Evolutionary conservation across 306 rosid species (phyloP).

Genomic region (Pyrus pyrifolia): DNA sequence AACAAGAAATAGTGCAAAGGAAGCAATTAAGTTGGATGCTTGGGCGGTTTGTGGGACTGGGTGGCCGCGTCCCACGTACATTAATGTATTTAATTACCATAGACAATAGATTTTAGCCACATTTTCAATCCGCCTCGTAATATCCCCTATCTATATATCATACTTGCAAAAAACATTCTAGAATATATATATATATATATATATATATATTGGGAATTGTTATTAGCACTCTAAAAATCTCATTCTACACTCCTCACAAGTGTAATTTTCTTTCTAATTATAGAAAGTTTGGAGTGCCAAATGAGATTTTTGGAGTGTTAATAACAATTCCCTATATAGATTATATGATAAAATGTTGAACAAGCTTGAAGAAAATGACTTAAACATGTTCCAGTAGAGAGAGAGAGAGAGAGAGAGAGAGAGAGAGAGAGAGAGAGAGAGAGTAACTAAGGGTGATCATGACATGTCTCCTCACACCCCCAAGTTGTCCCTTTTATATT

Average conservation of each 20-base stretch:
- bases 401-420: neutral
- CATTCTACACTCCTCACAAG: too few relatives aligned
- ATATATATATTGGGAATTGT: too few relatives aligned
- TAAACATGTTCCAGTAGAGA: neutral
- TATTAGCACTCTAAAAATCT: too few relatives aligned
- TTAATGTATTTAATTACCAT: conserved; percentile 30
- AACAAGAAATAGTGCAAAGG: conserved; percentile 60
- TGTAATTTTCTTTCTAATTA: too few relatives aligned
- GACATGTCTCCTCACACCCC: conserved; percentile 42
- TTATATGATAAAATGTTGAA: neutral
- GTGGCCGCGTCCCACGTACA: conserved; percentile 43
- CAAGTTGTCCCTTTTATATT: conserved; percentile 26
- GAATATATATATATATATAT: conserved; percentile 1
- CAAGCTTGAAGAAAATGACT: conserved; percentile 17
- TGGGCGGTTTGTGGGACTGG: conserved; percentile 95
- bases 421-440: neutral
- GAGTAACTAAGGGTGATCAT: conserved; percentile 25
- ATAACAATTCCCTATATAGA: too few relatives aligned
- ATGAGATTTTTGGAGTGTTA: too few relatives aligned
- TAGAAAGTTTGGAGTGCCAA: too few relatives aligned
- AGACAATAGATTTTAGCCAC: neutral
- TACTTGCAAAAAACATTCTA: conserved; percentile 31
- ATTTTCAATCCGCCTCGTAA: conserved; percentile 17
- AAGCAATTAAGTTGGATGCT: conserved; percentile 44
- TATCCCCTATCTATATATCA: neutral